Percentiles rank a stretch among this genome's conserved stretches.
Conservation (phyloP, 2,329 filamentous ascomycete genomes). For the Scopulariopsis brevicaulis region DNA sequence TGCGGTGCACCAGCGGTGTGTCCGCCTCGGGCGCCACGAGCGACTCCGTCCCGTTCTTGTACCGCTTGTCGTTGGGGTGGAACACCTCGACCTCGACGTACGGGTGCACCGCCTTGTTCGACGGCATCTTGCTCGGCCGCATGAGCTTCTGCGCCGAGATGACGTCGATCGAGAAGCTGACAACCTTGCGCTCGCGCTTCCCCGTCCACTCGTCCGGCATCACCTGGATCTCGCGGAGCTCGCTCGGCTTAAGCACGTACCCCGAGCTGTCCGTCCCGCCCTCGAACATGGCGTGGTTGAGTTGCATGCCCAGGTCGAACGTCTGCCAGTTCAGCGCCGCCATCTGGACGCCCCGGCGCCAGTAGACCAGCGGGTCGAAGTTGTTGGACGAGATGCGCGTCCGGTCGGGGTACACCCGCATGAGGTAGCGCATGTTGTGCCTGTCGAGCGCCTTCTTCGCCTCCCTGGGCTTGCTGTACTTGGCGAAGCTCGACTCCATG, state of each 20-base stretch:
- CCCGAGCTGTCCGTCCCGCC: slow-evolving; percentile 77
- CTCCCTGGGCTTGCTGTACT: slow-evolving; percentile 63
- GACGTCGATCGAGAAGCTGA: slow-evolving; percentile 77
- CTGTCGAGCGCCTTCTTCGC: slow-evolving; percentile 70
- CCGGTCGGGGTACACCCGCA: slow-evolving; percentile 85
- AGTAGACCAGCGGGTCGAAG: slow-evolving; percentile 87
- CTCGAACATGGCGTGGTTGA: slow-evolving; percentile 97
- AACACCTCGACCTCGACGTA: slow-evolving; percentile 95
- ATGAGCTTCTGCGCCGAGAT: slow-evolving; percentile 94
- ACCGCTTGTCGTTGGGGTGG: slow-evolving; percentile 83
- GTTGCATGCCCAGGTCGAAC: slow-evolving; percentile 87
- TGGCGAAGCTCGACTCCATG: slow-evolving; percentile 79
- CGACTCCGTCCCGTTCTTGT: slow-evolving; percentile 67
- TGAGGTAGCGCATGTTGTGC: slow-evolving; percentile 85
- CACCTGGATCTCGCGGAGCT: slow-evolving; percentile 62
- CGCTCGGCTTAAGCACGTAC: slow-evolving; percentile 86
- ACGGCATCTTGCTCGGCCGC: slow-evolving; percentile 46
- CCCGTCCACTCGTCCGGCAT: slow-evolving; percentile 39
- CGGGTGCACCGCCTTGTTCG: slow-evolving; percentile 68
- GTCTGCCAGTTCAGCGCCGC: slow-evolving; percentile 97
- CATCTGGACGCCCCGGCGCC: slow-evolving; percentile 96
- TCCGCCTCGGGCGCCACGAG: slow-evolving; percentile 31
- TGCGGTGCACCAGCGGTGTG: slow-evolving; percentile 65
- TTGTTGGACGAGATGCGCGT: slow-evolving; percentile 80
- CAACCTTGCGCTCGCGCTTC: slow-evolving; percentile 69